Evolutionary conservation across 2,329 filamentous ascomycete species (phyloP), one percentile per base, ranked within the genome.

Genomic region (Graphilbum sp.): DNA sequence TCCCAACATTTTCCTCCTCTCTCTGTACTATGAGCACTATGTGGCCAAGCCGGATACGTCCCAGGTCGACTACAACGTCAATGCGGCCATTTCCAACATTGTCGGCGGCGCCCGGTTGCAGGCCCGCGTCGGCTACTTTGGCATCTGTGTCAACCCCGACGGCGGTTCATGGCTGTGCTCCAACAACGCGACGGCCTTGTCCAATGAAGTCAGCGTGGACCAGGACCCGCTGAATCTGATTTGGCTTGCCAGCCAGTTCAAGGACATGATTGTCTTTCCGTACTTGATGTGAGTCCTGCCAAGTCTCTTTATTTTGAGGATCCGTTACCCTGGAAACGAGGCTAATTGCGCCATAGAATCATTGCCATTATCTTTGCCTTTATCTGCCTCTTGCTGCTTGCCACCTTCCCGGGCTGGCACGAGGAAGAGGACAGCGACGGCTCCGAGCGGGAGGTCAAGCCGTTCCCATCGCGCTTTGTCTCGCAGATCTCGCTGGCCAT

Each of bases 311-410:
- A 19, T 24, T 32, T 33, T 30, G 17, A 10, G 7, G 24, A 25
- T 49, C 9, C 19, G 17, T 35, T 19, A 15, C 11, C 24, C 24
- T n/a, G 10, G n/a, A 20, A 31, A 36, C 23, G 20, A 20, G 5
- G 5, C 49, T 50, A 18, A 32, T 5, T 17, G 7, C 16, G n/a
- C n/a, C n/a, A 21, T 48, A 90, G 84, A 46, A 98, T 98, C 64
- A 87, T 98, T 53, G 90, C 90, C 53, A 87, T 96, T 54, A 83
- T 98, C 56, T 86, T 98, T 53, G 87, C 90, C 49, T 96, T 96
- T 62, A 70, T 96, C 58, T 94, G 86, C 57, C 84, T 98, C 56
- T 72, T 98, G 44, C 74, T 98, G 32, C 78, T 98, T 38, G 88
- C 87, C 39, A 96, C 90, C 25, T 98, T 96, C 62, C 90, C 90